Evolutionary conservation across 257 asterid genomes (phyloP).

Genomic region (Solanum virginianum): DNA sequence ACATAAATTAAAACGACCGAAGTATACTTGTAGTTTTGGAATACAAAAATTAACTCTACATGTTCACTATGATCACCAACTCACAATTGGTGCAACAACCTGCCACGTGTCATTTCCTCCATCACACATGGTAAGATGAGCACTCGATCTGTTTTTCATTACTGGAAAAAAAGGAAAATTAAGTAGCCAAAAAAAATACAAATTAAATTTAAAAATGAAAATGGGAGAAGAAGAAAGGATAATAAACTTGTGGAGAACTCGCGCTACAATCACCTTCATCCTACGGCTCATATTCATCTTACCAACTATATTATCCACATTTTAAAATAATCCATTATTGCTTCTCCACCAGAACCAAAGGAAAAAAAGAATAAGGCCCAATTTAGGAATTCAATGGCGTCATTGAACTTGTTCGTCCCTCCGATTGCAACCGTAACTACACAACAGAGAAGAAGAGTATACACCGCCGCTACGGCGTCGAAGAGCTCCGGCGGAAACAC

Average conservation of each 20-base stretch:
- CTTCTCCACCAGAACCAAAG: not conserved
- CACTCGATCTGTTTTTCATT: not conserved
- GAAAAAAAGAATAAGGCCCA: not conserved
- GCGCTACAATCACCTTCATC: conserved; percentile 27
- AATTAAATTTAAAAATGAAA: not conserved
- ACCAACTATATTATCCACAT: not conserved
- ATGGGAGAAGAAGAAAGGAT: conserved; percentile 26
- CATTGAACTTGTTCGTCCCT: conserved; percentile 2
- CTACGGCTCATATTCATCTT: not conserved
- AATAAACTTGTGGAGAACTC: conserved; percentile 69
- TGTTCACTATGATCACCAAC: not conserved
- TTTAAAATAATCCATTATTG: not conserved
- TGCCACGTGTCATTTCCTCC: conserved; percentile 28
- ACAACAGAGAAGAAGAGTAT: conserved; percentile 50
- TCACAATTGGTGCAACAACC: not conserved
- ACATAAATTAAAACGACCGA: not conserved
- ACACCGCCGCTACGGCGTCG: conserved; percentile 51
- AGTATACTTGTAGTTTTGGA: not conserved
- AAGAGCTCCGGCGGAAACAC: conserved; percentile 42
- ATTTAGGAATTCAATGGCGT: conserved; percentile 31
- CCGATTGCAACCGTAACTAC: conserved; percentile 38
- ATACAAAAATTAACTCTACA: not conserved
- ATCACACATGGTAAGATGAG: conserved; percentile 14
- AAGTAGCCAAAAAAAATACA: not conserved
- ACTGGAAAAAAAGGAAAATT: not conserved